Percentiles rank a stretch among this genome's conserved stretches.
These are phyloP conservation scores for Suhomyces choctaworum DNA, from an alignment of 1,139 yeast species.

Conservation along the genomic window DNA sequence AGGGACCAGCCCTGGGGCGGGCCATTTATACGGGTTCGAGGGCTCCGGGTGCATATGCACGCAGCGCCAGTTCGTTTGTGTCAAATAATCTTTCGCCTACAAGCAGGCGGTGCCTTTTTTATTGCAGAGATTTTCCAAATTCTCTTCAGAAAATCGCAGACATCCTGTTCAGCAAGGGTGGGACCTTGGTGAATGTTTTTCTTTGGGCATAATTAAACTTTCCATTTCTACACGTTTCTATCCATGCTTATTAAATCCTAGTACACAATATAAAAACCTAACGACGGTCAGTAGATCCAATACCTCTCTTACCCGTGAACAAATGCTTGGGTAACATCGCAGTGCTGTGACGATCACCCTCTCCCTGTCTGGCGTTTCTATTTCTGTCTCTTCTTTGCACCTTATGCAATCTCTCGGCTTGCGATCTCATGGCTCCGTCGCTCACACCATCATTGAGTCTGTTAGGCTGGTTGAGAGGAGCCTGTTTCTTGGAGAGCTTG, in stretches of 20 bases:
- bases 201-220: no score
- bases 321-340: constrained; percentile 90
- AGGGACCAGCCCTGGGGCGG: no score
- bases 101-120: no score
- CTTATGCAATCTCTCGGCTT: constrained; percentile 86
- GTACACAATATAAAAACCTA: constrained; percentile 22
- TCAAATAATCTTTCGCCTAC: no score
- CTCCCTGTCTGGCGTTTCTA: constrained; percentile 91
- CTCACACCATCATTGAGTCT: constrained; percentile 84
- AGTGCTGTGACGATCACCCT: constrained; percentile 88
- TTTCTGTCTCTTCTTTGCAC: constrained; percentile 92
- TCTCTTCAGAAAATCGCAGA: no score
- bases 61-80: no score
- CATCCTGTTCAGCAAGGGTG: no score
- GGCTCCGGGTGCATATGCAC: no score
- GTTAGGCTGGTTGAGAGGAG: constrained; percentile 65
- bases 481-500: constrained; percentile 49
- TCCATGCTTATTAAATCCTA: constrained; percentile 6
- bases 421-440: constrained; percentile 77
- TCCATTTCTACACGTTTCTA: background rate
- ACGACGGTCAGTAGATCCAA: constrained; percentile 81
- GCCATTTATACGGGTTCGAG: no score
- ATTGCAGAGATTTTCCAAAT: no score
- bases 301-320: constrained; percentile 95
- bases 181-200: no score